Evolutionary conservation across 2,329 filamentous ascomycete species (phyloP).

Genomic region (Knoxdaviesia capensis): DNA sequence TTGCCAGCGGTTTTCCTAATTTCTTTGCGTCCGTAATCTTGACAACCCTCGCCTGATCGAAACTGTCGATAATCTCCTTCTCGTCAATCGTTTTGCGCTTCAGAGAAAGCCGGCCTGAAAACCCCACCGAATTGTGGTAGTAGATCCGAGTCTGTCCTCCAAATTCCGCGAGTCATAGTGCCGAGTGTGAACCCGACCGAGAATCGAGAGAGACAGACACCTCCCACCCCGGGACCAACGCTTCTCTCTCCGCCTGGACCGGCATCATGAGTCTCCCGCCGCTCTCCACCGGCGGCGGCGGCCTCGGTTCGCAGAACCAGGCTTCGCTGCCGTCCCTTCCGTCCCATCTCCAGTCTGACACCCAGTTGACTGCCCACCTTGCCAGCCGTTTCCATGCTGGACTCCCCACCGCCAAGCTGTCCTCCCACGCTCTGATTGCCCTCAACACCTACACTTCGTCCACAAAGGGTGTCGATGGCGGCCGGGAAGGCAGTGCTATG

Average conservation of each 20-base stretch:
- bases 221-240: not conserved
- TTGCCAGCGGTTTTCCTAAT: too few species aligned
- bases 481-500: constrained; percentile 79
- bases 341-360: constrained; percentile 60
- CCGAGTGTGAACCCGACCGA: too few species aligned
- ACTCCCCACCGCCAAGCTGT: constrained; percentile 70
- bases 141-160: too few species aligned
- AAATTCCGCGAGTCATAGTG: too few species aligned
- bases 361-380: constrained; percentile 62
- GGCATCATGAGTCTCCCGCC: constrained; percentile 37
- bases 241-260: not conserved
- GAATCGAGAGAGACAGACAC: not conserved
- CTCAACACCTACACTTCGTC: constrained; percentile 91
- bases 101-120: too few species aligned
- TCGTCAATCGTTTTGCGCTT: too few species aligned
- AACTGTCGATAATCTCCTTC: too few species aligned
- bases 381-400: constrained; percentile 84
- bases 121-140: too few species aligned
- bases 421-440: constrained; percentile 76
- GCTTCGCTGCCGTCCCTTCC: constrained; percentile 77
- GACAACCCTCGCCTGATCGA: too few species aligned
- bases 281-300: constrained; percentile 6
- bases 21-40: too few species aligned
- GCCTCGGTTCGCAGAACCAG: constrained; percentile 49
- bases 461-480: constrained; percentile 72